These are phyloP conservation scores for Grosmannia penicillata DNA, from an alignment of 2,329 filamentous ascomycete genomes.

Conservation along the genomic window DNA sequence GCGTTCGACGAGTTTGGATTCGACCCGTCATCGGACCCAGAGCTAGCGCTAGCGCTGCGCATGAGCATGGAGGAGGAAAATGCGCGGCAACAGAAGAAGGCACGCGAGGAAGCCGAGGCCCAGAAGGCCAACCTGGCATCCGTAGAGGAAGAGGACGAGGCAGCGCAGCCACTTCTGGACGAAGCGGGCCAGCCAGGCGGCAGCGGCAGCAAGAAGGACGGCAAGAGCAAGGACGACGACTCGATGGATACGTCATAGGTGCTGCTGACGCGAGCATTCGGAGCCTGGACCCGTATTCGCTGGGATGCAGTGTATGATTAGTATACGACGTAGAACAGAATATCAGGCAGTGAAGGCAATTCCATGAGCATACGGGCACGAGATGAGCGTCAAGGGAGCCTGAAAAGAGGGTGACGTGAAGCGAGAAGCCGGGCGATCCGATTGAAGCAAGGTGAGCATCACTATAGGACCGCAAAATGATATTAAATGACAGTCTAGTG, in stretches of 20 bases:
- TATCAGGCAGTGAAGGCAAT: background rate
- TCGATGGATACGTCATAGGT: slow-evolving; percentile 81
- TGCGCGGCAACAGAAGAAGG: slow-evolving; percentile 76
- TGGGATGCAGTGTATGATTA: slow-evolving; percentile 5
- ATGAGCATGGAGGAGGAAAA: slow-evolving; percentile 99
- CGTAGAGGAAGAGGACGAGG: slow-evolving; percentile 68
- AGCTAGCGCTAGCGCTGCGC: slow-evolving; percentile 81
- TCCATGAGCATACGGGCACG: too few relatives aligned
- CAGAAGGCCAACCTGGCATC: slow-evolving; percentile 42
- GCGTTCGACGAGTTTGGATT: slow-evolving; percentile 73
- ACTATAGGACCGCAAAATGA: too few relatives aligned
- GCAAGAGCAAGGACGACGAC: slow-evolving; percentile 47
- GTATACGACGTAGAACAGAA: slow-evolving; percentile 3
- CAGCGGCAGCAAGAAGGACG: slow-evolving; percentile 29
- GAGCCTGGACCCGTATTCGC: background rate
- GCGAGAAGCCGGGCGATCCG: too few relatives aligned
- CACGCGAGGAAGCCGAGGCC: slow-evolving; percentile 55
- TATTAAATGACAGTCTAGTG: too few relatives aligned
- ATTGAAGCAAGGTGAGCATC: too few relatives aligned
- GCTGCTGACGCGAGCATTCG: background rate
- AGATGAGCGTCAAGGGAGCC: too few relatives aligned
- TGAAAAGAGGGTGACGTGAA: too few relatives aligned
- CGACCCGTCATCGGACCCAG: slow-evolving; percentile 82
- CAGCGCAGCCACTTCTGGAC: slow-evolving; percentile 42
- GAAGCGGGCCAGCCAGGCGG: slow-evolving; percentile 51